Evolutionary conservation across 2,329 filamentous ascomycete genomes (phyloP), one percentile per base, ranked within the genome.

Genomic region (Bimuria novae-zelandiae): DNA sequence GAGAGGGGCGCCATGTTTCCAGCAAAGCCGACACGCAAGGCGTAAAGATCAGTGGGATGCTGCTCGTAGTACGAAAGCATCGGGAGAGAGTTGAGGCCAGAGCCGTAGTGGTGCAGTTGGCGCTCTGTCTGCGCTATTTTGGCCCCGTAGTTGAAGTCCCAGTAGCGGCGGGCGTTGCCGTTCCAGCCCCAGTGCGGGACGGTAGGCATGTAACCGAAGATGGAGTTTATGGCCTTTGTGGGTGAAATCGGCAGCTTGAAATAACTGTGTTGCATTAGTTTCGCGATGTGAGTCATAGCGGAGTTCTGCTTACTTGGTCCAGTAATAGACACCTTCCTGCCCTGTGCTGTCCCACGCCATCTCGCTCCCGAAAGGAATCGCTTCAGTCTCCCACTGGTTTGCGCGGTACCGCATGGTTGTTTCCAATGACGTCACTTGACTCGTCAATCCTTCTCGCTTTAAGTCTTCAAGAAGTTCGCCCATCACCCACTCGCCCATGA

Each of bases 311-410:
- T 56, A 43, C 56, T 77, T 79, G 5, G 77, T 73, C 82, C 83
- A 85, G 54, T 82, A 82, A 54, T 84, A 86, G 0, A 86, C 80
- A 0, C 83, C 83, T 62, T 86, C 83, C 56, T 86, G 83, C 0
- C 82, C 83, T 0, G 83, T 86, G 0, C 80, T 84, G 52, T 86
- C 84, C 84, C 84, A 86, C 0, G 82, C 79, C 81, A 84, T 83
- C 63, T 86, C 84, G 45, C 81, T 84, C 0, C 82, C 83, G 54
- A 79, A 86, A 0, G 84, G 84, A 4, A 82, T 79, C 7, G 75
- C 74, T 46, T 80, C 69, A 0, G 69, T 70, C n/a, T 80, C 66
- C 83, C 84, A 86, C 1, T 70, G 61, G 3, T 74, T 55, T 1
- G 82, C 80, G 1, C 83, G 76, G 3, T 65, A 67, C 12, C 72